Percentiles rank a stretch among this genome's conserved stretches.
These are phyloP conservation scores for Paraurostyla sp. DNA, from an alignment of 73 alveolate genomes.

Conservation along the genomic window DNA sequence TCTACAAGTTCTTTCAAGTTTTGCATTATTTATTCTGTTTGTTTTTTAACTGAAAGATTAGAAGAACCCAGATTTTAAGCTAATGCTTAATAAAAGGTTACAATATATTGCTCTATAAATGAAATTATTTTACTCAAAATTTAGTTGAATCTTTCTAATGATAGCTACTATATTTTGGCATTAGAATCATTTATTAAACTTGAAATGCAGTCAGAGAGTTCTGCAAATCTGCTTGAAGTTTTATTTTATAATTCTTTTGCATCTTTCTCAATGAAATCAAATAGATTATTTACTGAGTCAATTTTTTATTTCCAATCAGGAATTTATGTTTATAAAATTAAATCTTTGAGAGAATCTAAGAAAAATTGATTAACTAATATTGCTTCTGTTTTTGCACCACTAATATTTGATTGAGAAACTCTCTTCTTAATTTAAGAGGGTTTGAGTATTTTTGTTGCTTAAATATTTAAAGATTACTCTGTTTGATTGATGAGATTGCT, in stretches of 20 bases:
- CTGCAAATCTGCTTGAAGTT: neutral
- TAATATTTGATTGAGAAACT: neutral
- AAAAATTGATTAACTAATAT: neutral
- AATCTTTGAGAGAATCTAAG: constrained; percentile 35
- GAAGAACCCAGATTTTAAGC: constrained; percentile 38
- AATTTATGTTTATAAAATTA: neutral
- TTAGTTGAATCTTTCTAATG: neutral
- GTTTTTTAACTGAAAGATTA: constrained; percentile 12
- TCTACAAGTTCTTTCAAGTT: constrained; percentile 6
- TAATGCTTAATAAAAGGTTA: constrained; percentile 21
- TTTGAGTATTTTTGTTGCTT: constrained; percentile 43
- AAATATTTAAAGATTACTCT: constrained; percentile 21
- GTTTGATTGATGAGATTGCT: neutral
- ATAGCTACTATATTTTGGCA: constrained; percentile 14
- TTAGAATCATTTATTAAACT: neutral
- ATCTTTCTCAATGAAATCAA: neutral
- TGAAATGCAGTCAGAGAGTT: constrained; percentile 6
- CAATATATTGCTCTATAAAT: constrained; percentile 16
- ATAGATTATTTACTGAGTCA: constrained; percentile 1
- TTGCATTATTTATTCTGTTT: neutral
- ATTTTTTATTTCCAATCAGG: constrained; percentile 8
- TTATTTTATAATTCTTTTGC: neutral
- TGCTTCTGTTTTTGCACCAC: neutral
- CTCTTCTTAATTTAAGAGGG: constrained; percentile 23
- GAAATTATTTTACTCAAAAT: neutral